A percentile compares a stretch with the other conserved stretches of the same genome.
These are phyloP conservation scores for Kodamaea restingae DNA, from an alignment of 805 yeast species.

Conservation along the genomic window DNA sequence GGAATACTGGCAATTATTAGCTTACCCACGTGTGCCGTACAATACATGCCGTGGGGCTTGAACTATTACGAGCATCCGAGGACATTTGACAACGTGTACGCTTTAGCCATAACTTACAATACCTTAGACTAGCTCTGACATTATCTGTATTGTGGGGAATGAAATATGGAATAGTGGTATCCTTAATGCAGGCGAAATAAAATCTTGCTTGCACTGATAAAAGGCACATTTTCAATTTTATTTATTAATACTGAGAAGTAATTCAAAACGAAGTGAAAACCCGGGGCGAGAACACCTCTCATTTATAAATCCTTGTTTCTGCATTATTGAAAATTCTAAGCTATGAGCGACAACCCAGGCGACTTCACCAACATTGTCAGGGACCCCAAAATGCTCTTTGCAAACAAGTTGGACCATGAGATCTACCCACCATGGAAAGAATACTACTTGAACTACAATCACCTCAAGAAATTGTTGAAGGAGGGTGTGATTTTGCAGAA, in stretches of 20 bases:
- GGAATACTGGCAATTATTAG: background rate
- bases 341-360: conserved; percentile 1
- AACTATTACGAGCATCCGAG: too few relatives aligned
- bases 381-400: conserved; percentile 65
- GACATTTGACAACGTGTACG: too few relatives aligned
- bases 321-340: background rate
- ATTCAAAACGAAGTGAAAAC: conserved; percentile 1
- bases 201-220: too few relatives aligned
- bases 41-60: too few relatives aligned
- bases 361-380: background rate
- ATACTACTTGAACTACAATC: conserved; percentile 63
- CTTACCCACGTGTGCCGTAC: background rate
- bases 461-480: conserved; percentile 61
- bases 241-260: too few relatives aligned
- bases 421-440: conserved; percentile 85
- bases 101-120: too few relatives aligned
- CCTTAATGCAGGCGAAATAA: too few relatives aligned
- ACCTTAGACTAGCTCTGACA: too few relatives aligned
- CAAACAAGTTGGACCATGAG: conserved; percentile 76
- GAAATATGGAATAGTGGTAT: too few relatives aligned
- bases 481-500: conserved; percentile 53
- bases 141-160: too few relatives aligned
- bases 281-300: conserved; percentile 1
- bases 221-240: too few relatives aligned
- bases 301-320: background rate